Percentiles rank a stretch among this genome's conserved stretches.
These are phyloP conservation scores for Candida broadrunensis DNA, from an alignment of 805 yeast species.

Conservation along the genomic window DNA sequence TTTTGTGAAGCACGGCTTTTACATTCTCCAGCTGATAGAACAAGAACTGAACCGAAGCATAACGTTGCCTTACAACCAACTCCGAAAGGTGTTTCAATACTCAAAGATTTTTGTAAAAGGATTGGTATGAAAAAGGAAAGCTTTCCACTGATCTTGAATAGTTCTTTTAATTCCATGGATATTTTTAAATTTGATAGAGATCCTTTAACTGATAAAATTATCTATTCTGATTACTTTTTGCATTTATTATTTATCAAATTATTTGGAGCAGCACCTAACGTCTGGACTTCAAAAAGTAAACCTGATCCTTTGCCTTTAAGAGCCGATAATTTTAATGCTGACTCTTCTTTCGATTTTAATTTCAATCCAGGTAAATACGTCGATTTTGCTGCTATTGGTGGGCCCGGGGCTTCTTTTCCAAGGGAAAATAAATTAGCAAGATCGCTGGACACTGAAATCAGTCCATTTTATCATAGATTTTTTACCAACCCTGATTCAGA, in stretches of 20 bases:
- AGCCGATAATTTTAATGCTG: not conserved
- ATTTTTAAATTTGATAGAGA: conserved; percentile 68
- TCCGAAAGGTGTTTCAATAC: conserved; percentile 79
- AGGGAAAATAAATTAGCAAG: not conserved
- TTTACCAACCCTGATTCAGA: conserved; percentile 90
- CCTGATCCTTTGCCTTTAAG: conserved; percentile 32
- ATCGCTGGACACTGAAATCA: conserved; percentile 10
- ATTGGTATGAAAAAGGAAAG: conserved; percentile 45
- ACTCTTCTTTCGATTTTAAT: not conserved
- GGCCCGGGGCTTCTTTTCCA: not conserved
- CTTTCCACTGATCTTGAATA: conserved; percentile 47
- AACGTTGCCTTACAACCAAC: conserved; percentile 70
- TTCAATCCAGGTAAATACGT: not conserved
- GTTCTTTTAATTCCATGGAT: conserved; percentile 69
- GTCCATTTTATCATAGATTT: conserved; percentile 73
- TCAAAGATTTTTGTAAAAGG: conserved; percentile 57
- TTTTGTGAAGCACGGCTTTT: conserved; percentile 63
- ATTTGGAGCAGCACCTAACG: conserved; percentile 66
- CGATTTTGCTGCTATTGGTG: not conserved
- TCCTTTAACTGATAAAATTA: conserved; percentile 51
- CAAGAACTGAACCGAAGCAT: conserved; percentile 46
- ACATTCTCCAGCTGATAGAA: conserved; percentile 75
- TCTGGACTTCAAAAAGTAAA: conserved; percentile 58
- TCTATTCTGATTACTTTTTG: conserved; percentile 63
- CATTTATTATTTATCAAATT: conserved; percentile 58